Evolutionary conservation across 371 early-diverging fungal species (phyloP), one percentile per base, ranked within the genome.

Genomic region (Mortierella sp.): DNA sequence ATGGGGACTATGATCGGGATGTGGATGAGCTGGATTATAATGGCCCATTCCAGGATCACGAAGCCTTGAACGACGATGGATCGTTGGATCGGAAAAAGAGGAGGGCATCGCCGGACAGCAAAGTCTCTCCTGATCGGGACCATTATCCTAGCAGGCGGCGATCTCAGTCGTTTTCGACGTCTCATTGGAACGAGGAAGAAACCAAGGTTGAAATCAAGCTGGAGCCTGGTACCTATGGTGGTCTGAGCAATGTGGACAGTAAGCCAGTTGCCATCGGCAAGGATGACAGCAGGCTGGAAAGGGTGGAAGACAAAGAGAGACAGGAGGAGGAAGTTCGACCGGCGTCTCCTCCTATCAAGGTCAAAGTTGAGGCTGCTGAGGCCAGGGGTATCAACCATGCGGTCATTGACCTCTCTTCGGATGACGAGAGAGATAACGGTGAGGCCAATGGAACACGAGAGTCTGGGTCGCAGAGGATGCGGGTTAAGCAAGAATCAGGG

Each of bases 351-450:
- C 40, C 43, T 21, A 37, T 73, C 16, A 73, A 71, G 8, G n/a
- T 73, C 26, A 73, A 82, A 28, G 24, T 48, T 3, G 75, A 74
- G 55, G 51, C 44, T 24, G 61, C 50, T 4, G 59, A 71, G 16
- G 26, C 54, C 19, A 50, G 37, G 37, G 67, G 19, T 1, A 26
- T 31, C 16, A 59, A 53, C 24, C 50, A 54, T 50, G 72, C 77
- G n/a, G 83, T 71, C 9, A 84, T 84, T 31, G 79, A 75, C 21
- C 55, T 84, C 5, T 73, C 72, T 1, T 84, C 85, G 5, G 85
- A 81, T n/a, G 81, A 80, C 10, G 84, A 83, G 10, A 50, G 55
- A 19, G 67, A 57, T 34, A 59, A 51, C 34, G 31, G 21, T 44
- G 5, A 21, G 26, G 71, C n/a, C 4, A 40, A 31, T 51, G 16